Conservation (phyloP, 352 stramenopile genomes). For the Aphanomyces euteiches region DNA sequence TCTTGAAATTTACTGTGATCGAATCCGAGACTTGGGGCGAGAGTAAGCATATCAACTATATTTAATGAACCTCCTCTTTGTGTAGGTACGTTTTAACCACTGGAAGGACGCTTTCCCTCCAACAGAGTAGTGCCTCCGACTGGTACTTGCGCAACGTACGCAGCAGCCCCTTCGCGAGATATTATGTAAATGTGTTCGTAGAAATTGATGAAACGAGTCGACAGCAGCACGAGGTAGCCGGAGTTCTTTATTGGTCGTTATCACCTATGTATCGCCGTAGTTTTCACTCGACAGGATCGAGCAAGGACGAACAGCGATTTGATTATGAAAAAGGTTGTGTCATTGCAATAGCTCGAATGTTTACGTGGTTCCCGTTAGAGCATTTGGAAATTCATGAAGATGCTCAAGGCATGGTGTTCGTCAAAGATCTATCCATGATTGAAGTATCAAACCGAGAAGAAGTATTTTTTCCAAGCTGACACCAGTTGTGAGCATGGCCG, state of each 20-base stretch:
- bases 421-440: constrained; percentile 90
- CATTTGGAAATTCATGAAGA: constrained; percentile 93
- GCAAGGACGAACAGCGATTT: constrained; percentile 57
- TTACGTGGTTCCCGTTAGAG: constrained; percentile 35
- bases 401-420: constrained; percentile 86
- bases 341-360: not conserved
- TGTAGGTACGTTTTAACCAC: constrained; percentile 70
- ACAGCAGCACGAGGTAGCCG: constrained; percentile 56
- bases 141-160: constrained; percentile 77
- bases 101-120: constrained; percentile 57
- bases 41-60: constrained; percentile 50
- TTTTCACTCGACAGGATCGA: constrained; percentile 52
- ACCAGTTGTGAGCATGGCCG: not conserved
- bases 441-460: constrained; percentile 85
- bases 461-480: constrained; percentile 32
- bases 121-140: constrained; percentile 73
- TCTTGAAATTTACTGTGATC: constrained; percentile 93
- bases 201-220: constrained; percentile 61
- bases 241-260: not conserved
- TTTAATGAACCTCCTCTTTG: not conserved
- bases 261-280: constrained; percentile 33
- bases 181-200: constrained; percentile 29
- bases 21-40: constrained; percentile 86
- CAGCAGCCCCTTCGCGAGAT: not conserved
- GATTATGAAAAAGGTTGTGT: constrained; percentile 75